Evolutionary conservation across 2,329 filamentous ascomycete genomes (phyloP).

Genomic region (Anthostomella pinea): DNA sequence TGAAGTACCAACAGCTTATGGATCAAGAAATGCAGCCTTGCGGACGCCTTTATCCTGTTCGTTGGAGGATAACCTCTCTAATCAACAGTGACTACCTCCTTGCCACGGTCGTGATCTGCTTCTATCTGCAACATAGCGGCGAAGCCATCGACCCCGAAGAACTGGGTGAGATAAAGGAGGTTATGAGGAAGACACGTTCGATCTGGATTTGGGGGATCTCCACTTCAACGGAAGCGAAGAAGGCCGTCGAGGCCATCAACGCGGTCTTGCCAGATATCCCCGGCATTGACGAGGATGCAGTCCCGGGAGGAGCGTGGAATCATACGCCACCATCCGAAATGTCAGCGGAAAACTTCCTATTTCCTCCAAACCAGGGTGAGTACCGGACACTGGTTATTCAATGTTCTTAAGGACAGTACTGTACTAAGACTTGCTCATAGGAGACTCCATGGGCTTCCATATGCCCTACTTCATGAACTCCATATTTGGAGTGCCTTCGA

Average conservation of each 20-base stretch:
- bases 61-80: slow-evolving; percentile 2
- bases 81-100: slow-evolving; percentile 7
- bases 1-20: slow-evolving; percentile 23
- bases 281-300: not conserved
- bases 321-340: too few relatives aligned
- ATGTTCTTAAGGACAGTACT: too few relatives aligned
- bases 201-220: slow-evolving; percentile 9
- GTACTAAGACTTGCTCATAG: too few relatives aligned
- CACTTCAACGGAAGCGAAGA: slow-evolving; percentile 5
- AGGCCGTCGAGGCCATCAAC: slow-evolving; percentile 8
- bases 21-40: slow-evolving; percentile 21
- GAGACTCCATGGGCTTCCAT: too few relatives aligned
- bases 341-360: too few relatives aligned
- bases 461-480: too few relatives aligned
- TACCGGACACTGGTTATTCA: too few relatives aligned
- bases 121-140: slow-evolving; percentile 5
- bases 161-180: slow-evolving; percentile 2
- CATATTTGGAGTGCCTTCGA: too few relatives aligned
- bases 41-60: slow-evolving; percentile 4
- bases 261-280: not conserved
- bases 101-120: slow-evolving; percentile 8
- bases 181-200: slow-evolving; percentile 3
- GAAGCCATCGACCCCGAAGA: slow-evolving; percentile 1
- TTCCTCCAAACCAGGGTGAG: too few relatives aligned
- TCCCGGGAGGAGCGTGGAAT: not conserved